A percentile compares a stretch with the other conserved stretches of the same genome.
These are phyloP conservation scores for Candida schatavii DNA, from an alignment of 805 yeast species.

Conservation along the genomic window DNA sequence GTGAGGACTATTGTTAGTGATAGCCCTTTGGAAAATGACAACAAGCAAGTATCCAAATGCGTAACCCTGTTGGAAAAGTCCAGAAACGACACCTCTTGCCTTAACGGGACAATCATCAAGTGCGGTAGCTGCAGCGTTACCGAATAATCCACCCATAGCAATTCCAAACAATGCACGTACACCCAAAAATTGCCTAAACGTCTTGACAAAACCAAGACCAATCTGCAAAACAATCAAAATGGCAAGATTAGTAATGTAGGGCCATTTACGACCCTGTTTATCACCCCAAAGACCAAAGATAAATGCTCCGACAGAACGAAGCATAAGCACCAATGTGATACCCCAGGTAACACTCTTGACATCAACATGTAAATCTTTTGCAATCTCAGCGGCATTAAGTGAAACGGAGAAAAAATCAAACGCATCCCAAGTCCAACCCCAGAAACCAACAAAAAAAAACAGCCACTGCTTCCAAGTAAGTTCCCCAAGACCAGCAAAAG, in stretches of 20 bases:
- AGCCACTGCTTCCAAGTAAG: slow-evolving; percentile 56
- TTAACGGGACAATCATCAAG: slow-evolving; percentile 51
- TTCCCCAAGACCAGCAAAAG: slow-evolving; percentile 53
- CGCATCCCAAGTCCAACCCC: slow-evolving; percentile 66
- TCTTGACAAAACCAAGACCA: slow-evolving; percentile 61
- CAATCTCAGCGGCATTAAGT: slow-evolving; percentile 47
- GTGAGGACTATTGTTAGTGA: slow-evolving; percentile 49
- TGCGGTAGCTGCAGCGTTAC: slow-evolving; percentile 53
- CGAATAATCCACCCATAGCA: slow-evolving; percentile 55
- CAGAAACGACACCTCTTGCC: slow-evolving; percentile 60
- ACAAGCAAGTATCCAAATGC: slow-evolving; percentile 67
- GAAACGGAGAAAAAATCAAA: slow-evolving; percentile 61
- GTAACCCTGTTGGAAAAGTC: slow-evolving; percentile 78
- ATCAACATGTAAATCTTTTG: slow-evolving; percentile 40
- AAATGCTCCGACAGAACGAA: slow-evolving; percentile 64
- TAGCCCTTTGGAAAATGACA: slow-evolving; percentile 62
- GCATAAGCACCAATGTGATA: slow-evolving; percentile 64
- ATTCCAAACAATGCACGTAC: slow-evolving; percentile 63
- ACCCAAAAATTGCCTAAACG: slow-evolving; percentile 55
- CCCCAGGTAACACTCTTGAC: slow-evolving; percentile 63
- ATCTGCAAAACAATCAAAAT: slow-evolving; percentile 54
- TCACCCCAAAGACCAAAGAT: slow-evolving; percentile 61
- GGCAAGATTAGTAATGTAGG: slow-evolving; percentile 45
- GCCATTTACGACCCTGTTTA: slow-evolving; percentile 60
- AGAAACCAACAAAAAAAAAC: slow-evolving; percentile 50